Base-by-base conservation (phyloP, 345 rosid genomes). In the Ailanthus altissimus region DNA sequence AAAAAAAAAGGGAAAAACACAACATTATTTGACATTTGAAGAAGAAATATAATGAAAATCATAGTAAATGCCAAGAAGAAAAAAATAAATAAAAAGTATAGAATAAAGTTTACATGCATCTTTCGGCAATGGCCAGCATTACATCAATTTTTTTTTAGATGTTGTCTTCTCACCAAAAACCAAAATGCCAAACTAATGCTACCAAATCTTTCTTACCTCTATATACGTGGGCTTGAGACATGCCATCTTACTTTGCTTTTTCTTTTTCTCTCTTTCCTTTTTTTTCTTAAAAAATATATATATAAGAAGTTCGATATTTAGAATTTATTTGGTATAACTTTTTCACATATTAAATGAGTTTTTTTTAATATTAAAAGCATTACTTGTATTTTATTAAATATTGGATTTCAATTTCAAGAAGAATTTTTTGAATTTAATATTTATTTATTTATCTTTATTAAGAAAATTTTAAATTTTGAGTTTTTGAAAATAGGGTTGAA, bases 161-260 rank as follows among this genome's bases (percentile, higher is more conserved):
- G 88, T 76, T 83, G 79, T 79, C 89, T 81, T 76, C 86, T 84
- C 66, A 82, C 91, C 93, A 76, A 86, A 87, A 86, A 87, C 86
- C 74, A 45, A 76, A 32, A 63, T 67, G 80, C 83, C 80, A 67
- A 72, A 54, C 65, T n/a, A 72, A 78, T 76, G 74, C 83, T 45
- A 83, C 84, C 86, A 86, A 85, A 85, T 83, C 12, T 69, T 56
- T 60, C 72, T 43, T 64, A 42, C 81, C 78, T 62, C 63, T 81
- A 61, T n/a, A 6, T 23, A 23, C n/a, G 8, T n/a, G 20, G n/a
- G 60, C 20, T 47, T 21, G 28, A 71, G 72, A 71, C 85, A 71
- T 79, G 73, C 74, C 84, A 74, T 67, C 80, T 80, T 28, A 62
- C 56, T 73, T 51, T 13, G 38, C 78, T 51, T 61, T 70, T 16